These are phyloP conservation scores for Aspergillus fumigatus DNA, from an alignment of 2,329 filamentous ascomycete species.

Conservation along the genomic window DNA sequence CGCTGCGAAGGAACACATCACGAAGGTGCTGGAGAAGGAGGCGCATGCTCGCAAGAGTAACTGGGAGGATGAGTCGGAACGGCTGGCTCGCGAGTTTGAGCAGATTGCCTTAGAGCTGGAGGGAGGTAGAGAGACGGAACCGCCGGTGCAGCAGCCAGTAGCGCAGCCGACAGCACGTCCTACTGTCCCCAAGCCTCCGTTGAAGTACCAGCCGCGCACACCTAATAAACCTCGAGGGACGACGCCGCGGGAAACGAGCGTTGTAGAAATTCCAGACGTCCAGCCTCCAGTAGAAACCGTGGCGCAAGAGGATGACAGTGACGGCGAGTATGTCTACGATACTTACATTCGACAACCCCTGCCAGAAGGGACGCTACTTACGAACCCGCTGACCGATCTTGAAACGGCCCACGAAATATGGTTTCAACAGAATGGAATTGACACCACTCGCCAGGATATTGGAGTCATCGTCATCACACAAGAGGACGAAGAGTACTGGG, in stretches of 20 bases:
- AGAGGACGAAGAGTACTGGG: conserved; percentile 52
- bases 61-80: conserved; percentile 41
- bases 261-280: not conserved
- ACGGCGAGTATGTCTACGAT: conserved; percentile 58
- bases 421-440: conserved; percentile 24
- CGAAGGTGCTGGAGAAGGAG: conserved; percentile 32
- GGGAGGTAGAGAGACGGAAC: conserved; percentile 19
- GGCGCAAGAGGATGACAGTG: conserved; percentile 35
- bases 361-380: conserved; percentile 28
- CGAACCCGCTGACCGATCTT: conserved; percentile 30
- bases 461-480: conserved; percentile 40
- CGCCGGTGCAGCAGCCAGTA: not conserved
- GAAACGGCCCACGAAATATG: conserved; percentile 22
- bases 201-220: conserved; percentile 35
- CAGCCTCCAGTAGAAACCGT: conserved; percentile 3
- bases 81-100: conserved; percentile 39
- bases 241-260: conserved; percentile 4
- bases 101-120: conserved; percentile 41
- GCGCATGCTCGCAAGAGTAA: conserved; percentile 33
- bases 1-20: conserved; percentile 32
- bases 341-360: conserved; percentile 53
- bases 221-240: conserved; percentile 26
- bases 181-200: conserved; percentile 21
- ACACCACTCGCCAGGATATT: conserved; percentile 31
- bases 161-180: conserved; percentile 5